Conservation (phyloP, 139 green algal genomes). For the Asterochloris erici region DNA sequence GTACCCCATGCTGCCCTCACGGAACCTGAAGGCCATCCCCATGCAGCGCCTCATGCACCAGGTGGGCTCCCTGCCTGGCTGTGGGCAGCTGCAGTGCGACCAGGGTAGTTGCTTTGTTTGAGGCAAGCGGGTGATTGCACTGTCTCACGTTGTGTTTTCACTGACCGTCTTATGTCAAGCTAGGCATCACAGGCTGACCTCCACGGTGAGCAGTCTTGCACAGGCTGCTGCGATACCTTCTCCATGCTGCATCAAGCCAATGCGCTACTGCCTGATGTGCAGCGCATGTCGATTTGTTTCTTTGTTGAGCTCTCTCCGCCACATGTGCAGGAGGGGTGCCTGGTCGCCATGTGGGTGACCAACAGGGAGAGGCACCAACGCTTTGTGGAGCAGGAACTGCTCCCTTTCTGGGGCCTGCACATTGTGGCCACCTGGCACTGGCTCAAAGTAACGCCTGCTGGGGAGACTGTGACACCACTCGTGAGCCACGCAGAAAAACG, state of each 20-base stretch:
- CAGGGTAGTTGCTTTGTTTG: not conserved
- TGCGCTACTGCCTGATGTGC: no score
- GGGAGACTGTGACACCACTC: slow-evolving; percentile 41
- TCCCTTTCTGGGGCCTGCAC: slow-evolving; percentile 64
- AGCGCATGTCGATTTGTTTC: no score
- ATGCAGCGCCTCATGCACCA: slow-evolving; percentile 24
- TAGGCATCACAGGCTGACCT: no score
- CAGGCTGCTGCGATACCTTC: no score
- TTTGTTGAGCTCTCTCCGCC: no score
- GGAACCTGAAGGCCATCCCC: slow-evolving; percentile 49
- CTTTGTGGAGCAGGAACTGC: slow-evolving; percentile 67
- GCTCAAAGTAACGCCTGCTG: slow-evolving; percentile 58
- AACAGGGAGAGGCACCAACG: slow-evolving; percentile 65
- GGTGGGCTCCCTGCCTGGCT: slow-evolving; percentile 3
- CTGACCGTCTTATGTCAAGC: no score
- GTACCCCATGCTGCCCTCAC: slow-evolving; percentile 62
- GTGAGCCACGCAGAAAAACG: not conserved
- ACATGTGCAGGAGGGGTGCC: slow-evolving; percentile 31
- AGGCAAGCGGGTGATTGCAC: no score
- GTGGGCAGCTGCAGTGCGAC: not conserved
- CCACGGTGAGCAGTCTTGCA: no score
- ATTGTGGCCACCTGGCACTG: slow-evolving; percentile 69
- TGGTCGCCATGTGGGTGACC: slow-evolving; percentile 80
- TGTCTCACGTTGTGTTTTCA: no score
- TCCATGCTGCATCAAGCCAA: no score